Base-by-base conservation (phyloP, 2,329 filamentous ascomycete species). In the Alternaria panax region DNA sequence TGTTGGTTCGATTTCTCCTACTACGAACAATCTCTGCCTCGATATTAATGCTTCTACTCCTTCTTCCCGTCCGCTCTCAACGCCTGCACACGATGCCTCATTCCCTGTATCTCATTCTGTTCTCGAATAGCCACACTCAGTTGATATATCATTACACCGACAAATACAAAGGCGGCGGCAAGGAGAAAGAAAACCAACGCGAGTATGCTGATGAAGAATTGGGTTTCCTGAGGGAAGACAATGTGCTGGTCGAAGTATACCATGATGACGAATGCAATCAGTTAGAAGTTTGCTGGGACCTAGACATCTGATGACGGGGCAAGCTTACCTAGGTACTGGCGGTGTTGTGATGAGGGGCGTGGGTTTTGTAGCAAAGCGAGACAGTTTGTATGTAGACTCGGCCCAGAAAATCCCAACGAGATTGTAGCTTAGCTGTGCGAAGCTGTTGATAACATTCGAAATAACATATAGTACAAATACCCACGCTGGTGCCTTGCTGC, bases 401-500 rank as follows among this genome's bases (percentile, higher is more conserved):
- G 2, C 32, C 3, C 0, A 4, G 32, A n/a, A 36, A 18, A 1
- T 18, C 0, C n/a, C 3, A 16, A 8, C 16, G 16, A 36, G 32
- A 18, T 0, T 2, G 16, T 36, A 36, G 6, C 6, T 6, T 16
- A 16, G 14, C 16, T 5, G 14, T n/a, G 32, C 1, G 16, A n/a
- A 36, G 14, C 6, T 7, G 14, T n/a, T 8, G 1, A 8, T 2
- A 0, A 6, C 3, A 0, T 36, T 1, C 1, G 32, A 3, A n/a
- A 7, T 4, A n/a, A 0, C 0, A 0, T n/a, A n/a, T n/a, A 0
- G 32, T 8, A 18, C 0, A 9, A 4, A 16, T 2, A 36, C 7
- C n/a, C 1, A n/a, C 3, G 7, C 16, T n/a, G 32, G 7, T 36
- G 16, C 14, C 32, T n/a, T 3, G 16, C 14, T 8, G 3, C 32